phyloP scores from a whole-genome alignment of 106 monocot genomes.

The Posidonia australis region DNA sequence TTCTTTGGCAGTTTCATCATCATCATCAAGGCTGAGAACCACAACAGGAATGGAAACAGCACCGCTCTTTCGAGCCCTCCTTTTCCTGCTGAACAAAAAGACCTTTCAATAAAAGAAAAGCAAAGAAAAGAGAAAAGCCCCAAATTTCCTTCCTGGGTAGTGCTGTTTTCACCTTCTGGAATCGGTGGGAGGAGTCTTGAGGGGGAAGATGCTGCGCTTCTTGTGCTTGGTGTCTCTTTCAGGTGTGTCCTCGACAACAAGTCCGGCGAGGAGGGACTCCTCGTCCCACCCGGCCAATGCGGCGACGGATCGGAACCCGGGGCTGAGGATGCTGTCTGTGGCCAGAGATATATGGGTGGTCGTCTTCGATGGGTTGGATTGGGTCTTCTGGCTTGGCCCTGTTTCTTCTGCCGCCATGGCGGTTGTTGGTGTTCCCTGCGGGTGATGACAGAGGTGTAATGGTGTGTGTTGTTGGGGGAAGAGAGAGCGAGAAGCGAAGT shows the following conservation, averaged over 20 bases:
- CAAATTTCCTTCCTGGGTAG: background rate
- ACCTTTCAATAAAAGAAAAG: background rate
- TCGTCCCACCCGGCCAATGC: slow-evolving; percentile 31
- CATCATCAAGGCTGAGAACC: slow-evolving; percentile 18
- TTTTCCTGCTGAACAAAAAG: slow-evolving; percentile 12
- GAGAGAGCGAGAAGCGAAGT: too few species aligned
- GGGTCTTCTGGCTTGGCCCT: too few species aligned
- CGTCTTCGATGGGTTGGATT: too few species aligned
- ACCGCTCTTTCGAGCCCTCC: slow-evolving; percentile 5
- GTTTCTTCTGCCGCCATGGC: too few species aligned
- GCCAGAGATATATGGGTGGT: too few species aligned
- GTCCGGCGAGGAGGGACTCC: slow-evolving; percentile 24
- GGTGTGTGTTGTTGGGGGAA: too few species aligned
- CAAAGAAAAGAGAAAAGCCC: background rate
- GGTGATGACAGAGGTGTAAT: too few species aligned
- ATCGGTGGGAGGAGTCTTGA: slow-evolving; percentile 14
- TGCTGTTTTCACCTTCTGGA: slow-evolving; percentile 16
- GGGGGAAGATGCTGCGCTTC: slow-evolving; percentile 1
- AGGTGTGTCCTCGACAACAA: slow-evolving; percentile 30
- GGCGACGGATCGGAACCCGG: slow-evolving; percentile 20
- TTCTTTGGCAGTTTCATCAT: slow-evolving; percentile 10
- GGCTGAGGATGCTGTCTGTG: slow-evolving; percentile 13
- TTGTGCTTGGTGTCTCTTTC: slow-evolving; percentile 8
- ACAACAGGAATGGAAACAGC: background rate
- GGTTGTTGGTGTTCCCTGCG: too few species aligned